Evolutionary conservation across 495 filamentous ascomycete species (phyloP).

Genomic region (Penicillium crystallinum): DNA sequence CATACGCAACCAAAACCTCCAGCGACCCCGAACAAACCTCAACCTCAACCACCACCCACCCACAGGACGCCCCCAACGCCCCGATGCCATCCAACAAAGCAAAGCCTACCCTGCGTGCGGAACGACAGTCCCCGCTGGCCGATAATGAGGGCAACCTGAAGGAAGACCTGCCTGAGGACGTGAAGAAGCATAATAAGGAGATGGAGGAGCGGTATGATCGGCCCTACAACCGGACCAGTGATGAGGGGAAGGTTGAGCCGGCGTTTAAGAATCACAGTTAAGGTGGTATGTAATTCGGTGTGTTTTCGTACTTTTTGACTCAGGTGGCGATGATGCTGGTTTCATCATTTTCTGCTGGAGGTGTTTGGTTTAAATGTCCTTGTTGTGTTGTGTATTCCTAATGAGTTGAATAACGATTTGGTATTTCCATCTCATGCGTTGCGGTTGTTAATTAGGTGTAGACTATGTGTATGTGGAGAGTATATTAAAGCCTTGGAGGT

Average conservation of each 20-base stretch:
- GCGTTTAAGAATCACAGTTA: constrained; percentile 4
- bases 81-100: constrained; percentile 37
- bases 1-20: constrained; percentile 5
- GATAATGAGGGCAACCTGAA: constrained; percentile 26
- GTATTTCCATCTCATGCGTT: no score
- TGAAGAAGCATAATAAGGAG: constrained; percentile 37
- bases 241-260: constrained; percentile 29
- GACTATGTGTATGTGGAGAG: no score
- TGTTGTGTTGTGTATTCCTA: no score
- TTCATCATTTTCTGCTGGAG: not conserved
- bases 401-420: no score
- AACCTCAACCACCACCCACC: not conserved
- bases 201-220: constrained; percentile 33
- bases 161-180: constrained; percentile 33
- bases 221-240: constrained; percentile 35
- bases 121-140: constrained; percentile 26
- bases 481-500: no score
- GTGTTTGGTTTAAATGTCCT: not conserved
- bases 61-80: constrained; percentile 4
- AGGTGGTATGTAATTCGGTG: not conserved
- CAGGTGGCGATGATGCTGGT: not conserved
- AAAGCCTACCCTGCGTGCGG: constrained; percentile 31
- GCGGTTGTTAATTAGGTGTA: no score
- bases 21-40: not conserved
- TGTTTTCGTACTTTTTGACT: not conserved